Evolutionary conservation across 1,284 basidiomycete species (phyloP).

Genomic region (Ganoderma meredithae): DNA sequence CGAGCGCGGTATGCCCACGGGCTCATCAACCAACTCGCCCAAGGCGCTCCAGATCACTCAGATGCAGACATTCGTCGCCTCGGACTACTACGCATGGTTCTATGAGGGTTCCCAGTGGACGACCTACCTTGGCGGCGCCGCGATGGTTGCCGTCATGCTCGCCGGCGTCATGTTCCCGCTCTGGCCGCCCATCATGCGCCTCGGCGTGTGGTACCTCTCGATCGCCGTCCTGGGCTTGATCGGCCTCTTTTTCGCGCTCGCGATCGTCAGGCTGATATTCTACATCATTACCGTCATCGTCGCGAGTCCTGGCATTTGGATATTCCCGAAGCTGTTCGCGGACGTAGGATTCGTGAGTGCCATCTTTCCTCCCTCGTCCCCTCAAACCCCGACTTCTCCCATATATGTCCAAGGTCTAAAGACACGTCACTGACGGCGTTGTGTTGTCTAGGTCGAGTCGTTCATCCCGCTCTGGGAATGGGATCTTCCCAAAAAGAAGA

Average conservation of each 20-base stretch:
- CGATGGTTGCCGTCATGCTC: conserved; percentile 94
- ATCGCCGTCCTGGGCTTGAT: conserved; percentile 90
- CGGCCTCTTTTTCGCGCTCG: conserved; percentile 91
- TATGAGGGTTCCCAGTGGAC: conserved; percentile 95
- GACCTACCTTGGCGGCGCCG: conserved; percentile 90
- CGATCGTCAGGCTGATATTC: conserved; percentile 92
- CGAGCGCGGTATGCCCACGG: conserved; percentile 77
- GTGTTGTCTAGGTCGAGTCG: conserved; percentile 82
- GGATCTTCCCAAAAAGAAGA: conserved; percentile 94
- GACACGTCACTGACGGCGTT: neutral
- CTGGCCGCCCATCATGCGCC: conserved; percentile 93
- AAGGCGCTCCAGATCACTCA: conserved; percentile 85
- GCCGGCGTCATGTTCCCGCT: conserved; percentile 99
- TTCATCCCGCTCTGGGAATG: conserved; percentile 98
- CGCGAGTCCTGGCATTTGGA: conserved; percentile 94
- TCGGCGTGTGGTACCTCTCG: conserved; percentile 96
- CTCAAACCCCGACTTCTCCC: neutral
- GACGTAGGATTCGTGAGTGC: conserved; percentile 96
- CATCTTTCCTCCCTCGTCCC: neutral
- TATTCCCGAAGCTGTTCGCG: conserved; percentile 98
- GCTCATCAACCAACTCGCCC: conserved; percentile 74
- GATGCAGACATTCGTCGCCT: conserved; percentile 81
- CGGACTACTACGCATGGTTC: conserved; percentile 95
- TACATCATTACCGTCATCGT: conserved; percentile 93
- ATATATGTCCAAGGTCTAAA: no score